Evolutionary conservation across 768 basidiomycete species (phyloP).

Genomic region (Dioszegia crocea): DNA sequence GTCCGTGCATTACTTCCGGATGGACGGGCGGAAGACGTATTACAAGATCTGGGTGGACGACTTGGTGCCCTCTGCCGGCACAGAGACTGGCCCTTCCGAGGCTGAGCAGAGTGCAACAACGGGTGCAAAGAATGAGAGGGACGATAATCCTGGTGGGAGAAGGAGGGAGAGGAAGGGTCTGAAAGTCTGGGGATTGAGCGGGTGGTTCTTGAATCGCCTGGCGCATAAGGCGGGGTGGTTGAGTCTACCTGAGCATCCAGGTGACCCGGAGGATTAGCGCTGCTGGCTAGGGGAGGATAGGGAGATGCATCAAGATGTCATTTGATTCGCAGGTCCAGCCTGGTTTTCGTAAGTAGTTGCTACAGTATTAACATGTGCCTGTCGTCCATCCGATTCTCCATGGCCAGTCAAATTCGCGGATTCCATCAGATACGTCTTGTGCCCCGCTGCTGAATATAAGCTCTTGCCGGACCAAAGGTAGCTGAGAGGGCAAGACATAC

Average conservation of each 20-base stretch:
- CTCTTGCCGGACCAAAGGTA: background rate
- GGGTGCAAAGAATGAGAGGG: background rate
- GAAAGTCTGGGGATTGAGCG: constrained; percentile 46
- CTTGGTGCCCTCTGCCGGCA: constrained; percentile 13
- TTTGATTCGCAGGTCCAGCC: too few relatives aligned
- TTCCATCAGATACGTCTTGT: background rate
- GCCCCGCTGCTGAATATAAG: background rate
- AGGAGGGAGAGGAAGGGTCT: constrained; percentile 6
- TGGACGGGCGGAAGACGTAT: constrained; percentile 30
- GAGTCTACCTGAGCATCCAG: constrained; percentile 7
- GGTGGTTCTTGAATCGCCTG: constrained; percentile 44
- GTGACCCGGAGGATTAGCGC: constrained; percentile 17
- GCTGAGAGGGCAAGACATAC: background rate
- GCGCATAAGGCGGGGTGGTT: constrained; percentile 30
- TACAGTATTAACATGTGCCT: too few relatives aligned
- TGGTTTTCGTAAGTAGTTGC: too few relatives aligned
- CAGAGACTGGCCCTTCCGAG: background rate
- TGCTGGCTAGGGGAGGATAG: background rate
- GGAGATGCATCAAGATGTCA: background rate
- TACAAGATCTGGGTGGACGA: constrained; percentile 25
- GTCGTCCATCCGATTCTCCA: background rate
- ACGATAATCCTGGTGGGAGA: background rate
- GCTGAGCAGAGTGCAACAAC: background rate
- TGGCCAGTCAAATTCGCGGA: background rate
- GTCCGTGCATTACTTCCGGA: constrained; percentile 28